A percentile compares a stretch with the other conserved stretches of the same genome.
Conservation (phyloP, 177 flowering plant species). For the Vitis hybrid region DNA sequence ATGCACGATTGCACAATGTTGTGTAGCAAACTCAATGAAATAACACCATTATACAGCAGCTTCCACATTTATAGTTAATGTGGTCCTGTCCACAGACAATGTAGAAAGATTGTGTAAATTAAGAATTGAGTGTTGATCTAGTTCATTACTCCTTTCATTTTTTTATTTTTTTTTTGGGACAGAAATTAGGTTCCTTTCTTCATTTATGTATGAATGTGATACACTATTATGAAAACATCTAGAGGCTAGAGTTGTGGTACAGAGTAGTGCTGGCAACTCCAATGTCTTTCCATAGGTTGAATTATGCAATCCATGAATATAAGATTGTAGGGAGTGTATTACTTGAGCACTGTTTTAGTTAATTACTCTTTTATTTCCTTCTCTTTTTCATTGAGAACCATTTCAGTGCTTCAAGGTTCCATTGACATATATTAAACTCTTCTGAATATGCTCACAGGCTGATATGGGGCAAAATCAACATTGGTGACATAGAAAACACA, state of each 20-base stretch:
- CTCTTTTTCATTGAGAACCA: neutral
- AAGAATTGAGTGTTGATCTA: neutral
- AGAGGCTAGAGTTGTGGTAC: neutral
- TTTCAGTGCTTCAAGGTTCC: no score
- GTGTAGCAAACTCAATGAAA: neutral
- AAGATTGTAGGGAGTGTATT: neutral
- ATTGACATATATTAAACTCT: no score
- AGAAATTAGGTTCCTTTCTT: neutral
- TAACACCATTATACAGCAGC: neutral
- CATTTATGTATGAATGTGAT: neutral
- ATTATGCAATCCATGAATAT: neutral
- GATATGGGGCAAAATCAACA: no score
- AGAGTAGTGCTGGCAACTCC: neutral
- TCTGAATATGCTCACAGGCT: no score
- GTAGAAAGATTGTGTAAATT: neutral
- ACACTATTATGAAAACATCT: neutral
- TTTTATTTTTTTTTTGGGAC: no score
- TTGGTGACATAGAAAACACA: no score
- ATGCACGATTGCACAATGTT: neutral
- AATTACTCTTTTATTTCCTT: neutral
- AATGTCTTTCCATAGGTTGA: neutral
- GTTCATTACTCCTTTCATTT: neutral
- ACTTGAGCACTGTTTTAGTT: neutral
- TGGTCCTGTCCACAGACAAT: neutral
- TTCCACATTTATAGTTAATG: neutral